Base-by-base conservation (phyloP, 1,284 basidiomycete genomes). In the Ganoderma multipileum region DNA sequence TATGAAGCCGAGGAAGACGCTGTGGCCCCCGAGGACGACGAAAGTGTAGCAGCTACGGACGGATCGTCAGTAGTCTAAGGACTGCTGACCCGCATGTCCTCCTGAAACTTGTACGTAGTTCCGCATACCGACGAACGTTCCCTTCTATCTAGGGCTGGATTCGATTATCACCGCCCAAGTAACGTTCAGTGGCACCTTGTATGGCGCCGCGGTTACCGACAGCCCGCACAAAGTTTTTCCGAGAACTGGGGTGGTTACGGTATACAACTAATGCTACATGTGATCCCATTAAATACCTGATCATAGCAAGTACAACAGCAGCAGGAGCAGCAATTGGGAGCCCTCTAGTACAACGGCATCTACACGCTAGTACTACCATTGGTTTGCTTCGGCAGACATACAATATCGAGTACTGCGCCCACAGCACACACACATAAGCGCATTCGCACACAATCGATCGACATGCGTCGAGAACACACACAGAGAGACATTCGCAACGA, bases 251-350 rank as follows among this genome's bases (percentile, higher is more conserved):
- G n/a, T 50, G 9, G 23, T 26, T 39, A 39, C 23, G 38, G n/a
- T 39, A 44, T 66, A 66, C 50, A 64, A 50, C 66, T 67, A 67
- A 61, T 58, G 66, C 66, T 67, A 67, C 66, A 67, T 63, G 61
- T 58, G 11, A 14, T 39, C 57, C 61, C 55, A 47, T 36, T 67
- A 67, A 61, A 67, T 67, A 67, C 28, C 44, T 38, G 18, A 39
- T 2, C 28, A 42, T 20, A 66, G 23, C 30, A 47, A 59, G 20
- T 36, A 60, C 44, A 39, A 59, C 64, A 39, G 50, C 64, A 67
- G 42, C 39, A 54, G 16, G n/a, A n/a, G n/a, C 26, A 50, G 30
- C 28, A 59, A n/a, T 38, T 26, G 55, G 20, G 41, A 28, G 28
- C 23, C 36, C n/a, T 66, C 64, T 61, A 66, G 38, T 47, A 65